phyloP scores from a whole-genome alignment of 768 basidiomycete genomes.

The Asterophora parasitica region DNA sequence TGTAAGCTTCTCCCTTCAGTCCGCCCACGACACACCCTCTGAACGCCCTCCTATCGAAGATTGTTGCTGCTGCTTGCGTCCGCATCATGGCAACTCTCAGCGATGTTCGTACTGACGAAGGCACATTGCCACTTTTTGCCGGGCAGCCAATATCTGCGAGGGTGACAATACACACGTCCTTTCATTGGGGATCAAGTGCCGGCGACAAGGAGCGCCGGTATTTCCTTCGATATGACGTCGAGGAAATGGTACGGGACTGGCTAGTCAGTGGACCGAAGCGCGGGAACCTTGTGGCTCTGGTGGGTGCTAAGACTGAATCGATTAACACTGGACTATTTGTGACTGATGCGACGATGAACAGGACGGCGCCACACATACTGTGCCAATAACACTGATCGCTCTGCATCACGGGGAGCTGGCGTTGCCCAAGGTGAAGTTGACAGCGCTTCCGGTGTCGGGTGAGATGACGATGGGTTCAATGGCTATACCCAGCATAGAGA shows the following conservation, averaged over 20 bases:
- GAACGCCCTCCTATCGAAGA: slow-evolving; percentile 34
- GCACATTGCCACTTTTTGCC: slow-evolving; percentile 57
- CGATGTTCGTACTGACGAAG: slow-evolving; percentile 20
- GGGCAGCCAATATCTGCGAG: slow-evolving; percentile 79
- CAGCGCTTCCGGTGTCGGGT: slow-evolving; percentile 49
- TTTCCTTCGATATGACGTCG: slow-evolving; percentile 73
- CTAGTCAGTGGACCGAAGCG: slow-evolving; percentile 84
- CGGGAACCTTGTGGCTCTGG: slow-evolving; percentile 75
- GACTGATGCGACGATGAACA: slow-evolving; percentile 22
- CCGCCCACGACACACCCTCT: background rate
- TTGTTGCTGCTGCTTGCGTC: slow-evolving; percentile 59
- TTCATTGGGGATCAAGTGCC: slow-evolving; percentile 65
- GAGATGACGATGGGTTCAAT: slow-evolving; percentile 54
- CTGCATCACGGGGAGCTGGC: slow-evolving; percentile 77
- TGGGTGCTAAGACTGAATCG: slow-evolving; percentile 29
- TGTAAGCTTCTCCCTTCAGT: slow-evolving; percentile 39
- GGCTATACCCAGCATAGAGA: slow-evolving; percentile 64
- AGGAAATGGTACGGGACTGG: slow-evolving; percentile 82
- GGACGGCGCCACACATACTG: slow-evolving; percentile 57
- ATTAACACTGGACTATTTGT: background rate
- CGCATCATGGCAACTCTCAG: slow-evolving; percentile 41
- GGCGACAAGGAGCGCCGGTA: slow-evolving; percentile 39
- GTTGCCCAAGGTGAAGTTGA: slow-evolving; percentile 70
- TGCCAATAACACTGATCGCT: slow-evolving; percentile 77
- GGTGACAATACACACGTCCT: slow-evolving; percentile 64